These are phyloP conservation scores for Verticillium isaacii DNA, from an alignment of 2,329 filamentous ascomycete genomes.

Conservation along the genomic window DNA sequence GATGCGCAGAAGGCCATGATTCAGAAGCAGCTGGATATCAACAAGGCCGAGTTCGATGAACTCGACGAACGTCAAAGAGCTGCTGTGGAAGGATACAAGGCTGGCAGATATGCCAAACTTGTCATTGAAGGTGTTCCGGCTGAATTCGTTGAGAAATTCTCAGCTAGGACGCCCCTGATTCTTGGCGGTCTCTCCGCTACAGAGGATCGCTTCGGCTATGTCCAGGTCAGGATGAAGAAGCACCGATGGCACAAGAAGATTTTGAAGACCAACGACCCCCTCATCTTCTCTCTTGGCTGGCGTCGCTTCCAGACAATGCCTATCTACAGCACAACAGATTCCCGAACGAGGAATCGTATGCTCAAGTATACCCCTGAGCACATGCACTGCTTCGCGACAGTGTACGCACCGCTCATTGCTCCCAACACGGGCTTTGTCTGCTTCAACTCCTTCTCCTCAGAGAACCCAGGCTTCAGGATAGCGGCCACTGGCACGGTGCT, in stretches of 20 bases:
- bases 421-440: constrained; percentile 95
- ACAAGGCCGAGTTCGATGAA: constrained; percentile 84
- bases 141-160: constrained; percentile 83
- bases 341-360: constrained; percentile 91
- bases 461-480: constrained; percentile 86
- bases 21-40: constrained; percentile 95
- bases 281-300: constrained; percentile 97
- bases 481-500: constrained; percentile 91
- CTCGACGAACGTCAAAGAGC: constrained; percentile 80
- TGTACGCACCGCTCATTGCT: constrained; percentile 91
- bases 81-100: constrained; percentile 83
- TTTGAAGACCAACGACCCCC: constrained; percentile 92
- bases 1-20: constrained; percentile 92
- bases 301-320: constrained; percentile 88
- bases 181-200: constrained; percentile 89
- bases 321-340: constrained; percentile 93
- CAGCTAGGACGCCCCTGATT: constrained; percentile 76
- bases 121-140: constrained; percentile 84
- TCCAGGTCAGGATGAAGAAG: constrained; percentile 93
- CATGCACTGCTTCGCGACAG: constrained; percentile 97
- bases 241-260: constrained; percentile 99
- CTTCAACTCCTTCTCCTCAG: constrained; percentile 81
- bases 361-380: constrained; percentile 98
- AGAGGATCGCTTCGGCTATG: constrained; percentile 91
- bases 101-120: constrained; percentile 89